Conservation (phyloP, 1,139 yeast species). For the Trichomonascaceae sp. region DNA sequence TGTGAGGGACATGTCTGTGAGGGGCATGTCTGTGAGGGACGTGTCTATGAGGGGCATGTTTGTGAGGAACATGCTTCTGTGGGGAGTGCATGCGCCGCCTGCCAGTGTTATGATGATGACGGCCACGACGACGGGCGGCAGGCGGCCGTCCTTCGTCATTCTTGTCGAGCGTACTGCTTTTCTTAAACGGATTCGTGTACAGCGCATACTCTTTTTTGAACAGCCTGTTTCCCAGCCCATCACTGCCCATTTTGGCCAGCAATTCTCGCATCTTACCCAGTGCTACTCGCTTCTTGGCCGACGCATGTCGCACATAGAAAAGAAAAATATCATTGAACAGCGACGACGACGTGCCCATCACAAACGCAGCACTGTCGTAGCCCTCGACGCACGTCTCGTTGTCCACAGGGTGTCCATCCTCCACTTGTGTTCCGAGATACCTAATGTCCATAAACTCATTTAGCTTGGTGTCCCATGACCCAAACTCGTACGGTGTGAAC, state of each 20-base stretch:
- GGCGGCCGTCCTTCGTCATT: too few relatives aligned
- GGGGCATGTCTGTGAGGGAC: too few relatives aligned
- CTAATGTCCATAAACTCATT: constrained; percentile 53
- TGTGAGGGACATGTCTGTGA: too few relatives aligned
- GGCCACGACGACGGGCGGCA: too few relatives aligned
- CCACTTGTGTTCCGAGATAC: constrained; percentile 57
- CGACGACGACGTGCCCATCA: constrained; percentile 65
- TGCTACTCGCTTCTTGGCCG: constrained; percentile 1
- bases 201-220: constrained; percentile 11
- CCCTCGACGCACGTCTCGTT: constrained; percentile 43
- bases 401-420: constrained; percentile 50
- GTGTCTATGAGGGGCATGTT: too few relatives aligned
- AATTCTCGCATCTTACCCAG: constrained; percentile 3
- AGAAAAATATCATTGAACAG: constrained; percentile 48
- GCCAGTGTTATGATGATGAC: too few relatives aligned
- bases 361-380: constrained; percentile 62
- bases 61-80: too few relatives aligned
- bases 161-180: too few relatives aligned
- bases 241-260: constrained; percentile 1
- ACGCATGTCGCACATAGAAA: constrained; percentile 6
- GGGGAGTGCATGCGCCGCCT: too few relatives aligned
- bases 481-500: constrained; percentile 70
- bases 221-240: constrained; percentile 3
- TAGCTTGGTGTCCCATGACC: constrained; percentile 78
- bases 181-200: constrained; percentile 8